Conservation (phyloP, 345 rosid species). For the Sapria himalayana region DNA sequence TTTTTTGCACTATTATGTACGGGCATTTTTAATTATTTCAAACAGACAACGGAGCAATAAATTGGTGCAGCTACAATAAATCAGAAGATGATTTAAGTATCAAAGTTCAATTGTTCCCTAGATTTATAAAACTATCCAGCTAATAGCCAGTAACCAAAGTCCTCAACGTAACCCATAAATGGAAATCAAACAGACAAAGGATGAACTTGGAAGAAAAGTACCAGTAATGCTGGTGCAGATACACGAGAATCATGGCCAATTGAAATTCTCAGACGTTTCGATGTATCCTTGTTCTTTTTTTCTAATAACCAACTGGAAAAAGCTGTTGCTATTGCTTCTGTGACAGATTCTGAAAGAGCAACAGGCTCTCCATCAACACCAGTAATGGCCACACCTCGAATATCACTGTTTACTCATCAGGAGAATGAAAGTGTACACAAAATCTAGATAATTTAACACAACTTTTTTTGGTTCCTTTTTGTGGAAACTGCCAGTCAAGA, state of each 20-base stretch:
- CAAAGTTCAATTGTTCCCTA: too few relatives aligned
- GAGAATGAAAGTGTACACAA: conserved; percentile 1
- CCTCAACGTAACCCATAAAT: too few relatives aligned
- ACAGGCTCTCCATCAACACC: conserved; percentile 92
- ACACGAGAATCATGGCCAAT: conserved; percentile 93
- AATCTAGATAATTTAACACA: not conserved
- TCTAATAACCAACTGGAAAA: conserved; percentile 76
- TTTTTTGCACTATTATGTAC: too few relatives aligned
- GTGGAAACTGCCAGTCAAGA: too few relatives aligned
- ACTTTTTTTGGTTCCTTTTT: too few relatives aligned
- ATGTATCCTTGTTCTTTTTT: conserved; percentile 31
- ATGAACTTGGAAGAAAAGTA: conserved; percentile 5
- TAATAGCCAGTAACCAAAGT: too few relatives aligned
- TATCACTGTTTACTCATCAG: conserved; percentile 34
- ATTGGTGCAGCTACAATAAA: too few relatives aligned
- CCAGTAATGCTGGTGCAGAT: conserved; percentile 63
- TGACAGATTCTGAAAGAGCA: conserved; percentile 56
- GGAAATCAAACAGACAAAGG: not conserved
- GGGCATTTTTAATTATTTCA: too few relatives aligned
- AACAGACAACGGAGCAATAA: too few relatives aligned
- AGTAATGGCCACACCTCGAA: conserved; percentile 80
- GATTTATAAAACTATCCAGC: too few relatives aligned
- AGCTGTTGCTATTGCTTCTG: conserved; percentile 86
- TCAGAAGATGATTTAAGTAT: too few relatives aligned
- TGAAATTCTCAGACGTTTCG: conserved; percentile 34